Conservation (phyloP, 208 protist genomes). For the Leishmania braziliensis region DNA sequence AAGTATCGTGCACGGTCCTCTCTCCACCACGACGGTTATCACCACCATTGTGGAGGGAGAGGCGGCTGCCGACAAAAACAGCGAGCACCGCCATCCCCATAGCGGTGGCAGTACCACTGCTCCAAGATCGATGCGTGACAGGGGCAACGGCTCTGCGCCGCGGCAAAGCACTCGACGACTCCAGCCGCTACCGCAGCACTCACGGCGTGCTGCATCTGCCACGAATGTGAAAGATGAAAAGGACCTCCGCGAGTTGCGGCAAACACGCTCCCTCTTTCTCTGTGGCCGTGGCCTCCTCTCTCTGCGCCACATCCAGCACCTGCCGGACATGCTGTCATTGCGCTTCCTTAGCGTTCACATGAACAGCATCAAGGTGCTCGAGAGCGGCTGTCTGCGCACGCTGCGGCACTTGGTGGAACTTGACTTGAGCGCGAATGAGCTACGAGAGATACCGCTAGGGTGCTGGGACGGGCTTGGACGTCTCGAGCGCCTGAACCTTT, state of each 20-base stretch:
- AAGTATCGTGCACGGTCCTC: slow-evolving; percentile 26
- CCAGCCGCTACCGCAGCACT: background rate
- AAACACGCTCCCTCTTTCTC: slow-evolving; percentile 64
- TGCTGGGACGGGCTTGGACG: slow-evolving; percentile 53
- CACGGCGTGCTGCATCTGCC: slow-evolving; percentile 15
- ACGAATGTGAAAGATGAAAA: slow-evolving; percentile 15
- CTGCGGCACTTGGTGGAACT: slow-evolving; percentile 68
- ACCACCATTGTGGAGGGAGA: slow-evolving; percentile 14
- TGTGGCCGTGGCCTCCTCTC: slow-evolving; percentile 67
- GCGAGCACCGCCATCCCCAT: background rate
- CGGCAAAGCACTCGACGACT: background rate
- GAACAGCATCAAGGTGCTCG: slow-evolving; percentile 62
- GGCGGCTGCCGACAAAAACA: background rate
- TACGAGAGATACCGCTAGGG: slow-evolving; percentile 20
- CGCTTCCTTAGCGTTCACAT: slow-evolving; percentile 77
- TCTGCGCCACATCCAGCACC: slow-evolving; percentile 64
- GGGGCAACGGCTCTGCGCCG: background rate
- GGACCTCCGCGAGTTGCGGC: slow-evolving; percentile 36
- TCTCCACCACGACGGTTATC: slow-evolving; percentile 17
- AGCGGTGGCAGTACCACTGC: background rate
- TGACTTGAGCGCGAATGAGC: slow-evolving; percentile 83
- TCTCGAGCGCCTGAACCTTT: slow-evolving; percentile 72
- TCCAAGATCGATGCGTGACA: background rate
- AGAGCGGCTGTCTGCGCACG: slow-evolving; percentile 29
- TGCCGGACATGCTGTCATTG: slow-evolving; percentile 58